Evolutionary conservation across 2,329 filamentous ascomycete species (phyloP), one percentile per base, ranked within the genome.

Genomic region (Fusarium secorum): DNA sequence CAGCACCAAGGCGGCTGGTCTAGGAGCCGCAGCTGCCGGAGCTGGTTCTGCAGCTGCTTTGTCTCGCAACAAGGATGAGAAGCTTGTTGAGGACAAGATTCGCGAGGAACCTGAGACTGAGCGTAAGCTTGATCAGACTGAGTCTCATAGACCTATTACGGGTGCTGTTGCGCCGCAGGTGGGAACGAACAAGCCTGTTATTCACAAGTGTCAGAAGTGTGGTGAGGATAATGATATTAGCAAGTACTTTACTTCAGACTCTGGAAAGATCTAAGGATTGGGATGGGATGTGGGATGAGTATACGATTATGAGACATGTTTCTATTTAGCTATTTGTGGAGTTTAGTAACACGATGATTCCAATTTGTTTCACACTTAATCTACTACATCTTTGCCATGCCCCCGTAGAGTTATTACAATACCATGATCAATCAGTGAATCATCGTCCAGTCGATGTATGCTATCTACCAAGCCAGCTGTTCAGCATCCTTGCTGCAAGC

Each of bases 131-230:
- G 58, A 63, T 1, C 35, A 35, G 9, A 33, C 11, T 36, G 45
- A 52, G 22, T 11, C 35, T 4, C 24, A 59, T 5, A 64, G n/a
- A 8, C 41, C 58, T 4, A 49, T 41, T 4, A 33, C 45, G 20
- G 42, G 36, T 1, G 53, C 39, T 13, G 39, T 63, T 6, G 52
- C 44, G 11, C 45, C 64, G 7, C 26, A 33, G 14, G 15, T 41
- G 1, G 36, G 44, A 30, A 65, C 17, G 10, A 67, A 58, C 41
- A 53, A 60, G 48, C 39, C 59, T 22, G 38, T 68, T 4, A 67
- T 63, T 9, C 66, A 68, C 17, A 60, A 60, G 33, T 68, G 66
- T 26, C 41, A 68, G 48, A 68, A 68, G 28, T 68, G 66, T 54
- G 63, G 66, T 6, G 66, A 59, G 52, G 66, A 54, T 0, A 68